phyloP scores from a whole-genome alignment of 352 stramenopile genomes.

The Pythium vanterpoolii region DNA sequence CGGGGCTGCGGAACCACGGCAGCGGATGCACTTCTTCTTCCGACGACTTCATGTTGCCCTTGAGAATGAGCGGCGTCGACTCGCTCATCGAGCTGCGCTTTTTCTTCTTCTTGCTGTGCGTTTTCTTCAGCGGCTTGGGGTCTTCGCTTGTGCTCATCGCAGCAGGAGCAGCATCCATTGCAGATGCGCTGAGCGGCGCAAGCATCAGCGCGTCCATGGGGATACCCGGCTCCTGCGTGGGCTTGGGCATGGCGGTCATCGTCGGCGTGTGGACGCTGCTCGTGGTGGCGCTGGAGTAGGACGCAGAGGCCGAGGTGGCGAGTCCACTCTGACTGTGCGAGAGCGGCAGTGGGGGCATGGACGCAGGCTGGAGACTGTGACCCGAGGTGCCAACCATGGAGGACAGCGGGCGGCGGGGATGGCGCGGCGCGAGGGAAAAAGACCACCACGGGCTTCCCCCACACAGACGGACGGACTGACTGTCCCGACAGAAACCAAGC shows the following conservation, averaged over 20 bases:
- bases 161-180: neutral
- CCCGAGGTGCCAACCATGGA: conserved; percentile 15
- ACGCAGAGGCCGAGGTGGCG: neutral
- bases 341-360: conserved; percentile 17
- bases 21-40: conserved; percentile 69
- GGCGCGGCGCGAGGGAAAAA: neutral
- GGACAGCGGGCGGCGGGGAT: conserved; percentile 8
- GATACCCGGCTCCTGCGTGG: neutral
- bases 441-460: no score
- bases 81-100: conserved; percentile 28
- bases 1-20: conserved; percentile 75
- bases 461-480: conserved; percentile 4
- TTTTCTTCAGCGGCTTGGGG: conserved; percentile 11
- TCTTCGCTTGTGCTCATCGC: neutral
- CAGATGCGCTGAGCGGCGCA: neutral
- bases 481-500: conserved; percentile 20
- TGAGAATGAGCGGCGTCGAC: conserved; percentile 40
- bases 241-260: neutral
- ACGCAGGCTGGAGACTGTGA: conserved; percentile 10
- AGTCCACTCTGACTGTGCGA: conserved; percentile 15
- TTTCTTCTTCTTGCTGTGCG: conserved; percentile 20
- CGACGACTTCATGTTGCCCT: conserved; percentile 15
- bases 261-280: neutral
- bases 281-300: neutral
- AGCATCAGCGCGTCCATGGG: neutral